These are phyloP conservation scores for Prillingera fragicola DNA, from an alignment of 1,284 basidiomycete genomes.

Conservation along the genomic window DNA sequence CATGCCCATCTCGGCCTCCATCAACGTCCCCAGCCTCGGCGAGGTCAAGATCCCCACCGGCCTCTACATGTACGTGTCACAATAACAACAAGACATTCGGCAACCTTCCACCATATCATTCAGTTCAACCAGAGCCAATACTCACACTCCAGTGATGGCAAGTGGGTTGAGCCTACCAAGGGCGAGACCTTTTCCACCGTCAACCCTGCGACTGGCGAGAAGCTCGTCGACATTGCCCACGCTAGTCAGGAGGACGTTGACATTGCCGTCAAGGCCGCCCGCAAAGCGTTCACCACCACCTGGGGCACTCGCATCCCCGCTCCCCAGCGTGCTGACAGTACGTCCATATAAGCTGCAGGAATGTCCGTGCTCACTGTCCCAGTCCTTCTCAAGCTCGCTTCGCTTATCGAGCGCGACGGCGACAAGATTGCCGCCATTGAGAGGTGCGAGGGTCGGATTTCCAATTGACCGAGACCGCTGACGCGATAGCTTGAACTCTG, in stretches of 20 bases:
- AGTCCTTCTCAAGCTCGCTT: constrained; percentile 76
- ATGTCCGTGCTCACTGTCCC: not conserved
- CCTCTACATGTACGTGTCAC: constrained; percentile 66
- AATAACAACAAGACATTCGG: no score
- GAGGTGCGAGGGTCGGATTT: constrained; percentile 26
- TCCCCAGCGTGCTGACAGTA: constrained; percentile 70
- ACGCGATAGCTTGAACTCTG: constrained; percentile 60
- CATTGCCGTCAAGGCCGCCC: constrained; percentile 72
- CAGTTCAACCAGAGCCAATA: no score
- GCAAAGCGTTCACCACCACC: constrained; percentile 71
- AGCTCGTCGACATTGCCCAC: constrained; percentile 32
- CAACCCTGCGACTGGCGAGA: constrained; percentile 56
- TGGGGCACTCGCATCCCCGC: constrained; percentile 87
- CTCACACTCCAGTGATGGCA: constrained; percentile 30
- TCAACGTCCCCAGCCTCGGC: constrained; percentile 24
- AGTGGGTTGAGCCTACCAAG: constrained; percentile 29
- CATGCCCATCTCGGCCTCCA: constrained; percentile 13
- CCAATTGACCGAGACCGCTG: not conserved
- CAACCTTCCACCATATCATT: no score
- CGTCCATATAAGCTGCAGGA: constrained; percentile 33
- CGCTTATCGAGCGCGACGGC: constrained; percentile 78
- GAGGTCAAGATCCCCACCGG: constrained; percentile 66
- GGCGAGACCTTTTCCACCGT: constrained; percentile 27
- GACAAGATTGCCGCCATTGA: constrained; percentile 66
- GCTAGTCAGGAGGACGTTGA: constrained; percentile 62